Evolutionary conservation across 495 filamentous ascomycete genomes (phyloP), one percentile per base, ranked within the genome.

Genomic region (Peziza echinospora): DNA sequence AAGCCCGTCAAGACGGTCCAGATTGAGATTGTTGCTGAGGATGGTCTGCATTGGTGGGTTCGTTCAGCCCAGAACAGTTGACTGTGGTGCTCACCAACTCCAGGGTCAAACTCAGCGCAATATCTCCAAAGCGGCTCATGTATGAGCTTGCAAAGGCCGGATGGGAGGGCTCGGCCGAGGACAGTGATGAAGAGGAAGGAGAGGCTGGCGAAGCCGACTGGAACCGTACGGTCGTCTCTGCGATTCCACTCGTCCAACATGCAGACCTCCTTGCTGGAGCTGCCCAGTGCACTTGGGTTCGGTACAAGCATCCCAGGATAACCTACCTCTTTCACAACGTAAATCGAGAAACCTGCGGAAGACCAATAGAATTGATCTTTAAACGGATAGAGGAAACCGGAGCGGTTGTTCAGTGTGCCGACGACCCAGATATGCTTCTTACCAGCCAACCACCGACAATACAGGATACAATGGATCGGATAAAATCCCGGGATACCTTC

Each of bases 131-230:
- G 34, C 66, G 74, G 44, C 58, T 78, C 24, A 54, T 75, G 37
- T 70, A 74, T 49, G 73, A 77, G 45, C 69, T 77, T 55, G 74
- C 74, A n/a, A 69, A 76, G 60, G 71, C 70, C 41, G 72, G 72
- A 5, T 76, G 72, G 71, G 72, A 74, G 52, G 60, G 56, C 3
- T 37, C 19, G 2, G 54, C 54, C 1, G 55, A 59, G 9, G 62
- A 63, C 19, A 66, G 64, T 22, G 60, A 57, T 1, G 50, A 63
- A 44, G 45, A 52, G 17, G 49, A 34, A 13, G 25, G 34, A 45
- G 16, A 28, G 5, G 34, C 37, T 13, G 21, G 26, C 19, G 39
- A 17, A 13, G 16, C 47, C 48, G 11, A 40, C 43, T 49, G 62
- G 26, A 63, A 59, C 3, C 47, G 65, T 17, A 47, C 69, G 23